Evolutionary conservation across 306 rosid genomes (phyloP).

Genomic region (Sophora flavescens): DNA sequence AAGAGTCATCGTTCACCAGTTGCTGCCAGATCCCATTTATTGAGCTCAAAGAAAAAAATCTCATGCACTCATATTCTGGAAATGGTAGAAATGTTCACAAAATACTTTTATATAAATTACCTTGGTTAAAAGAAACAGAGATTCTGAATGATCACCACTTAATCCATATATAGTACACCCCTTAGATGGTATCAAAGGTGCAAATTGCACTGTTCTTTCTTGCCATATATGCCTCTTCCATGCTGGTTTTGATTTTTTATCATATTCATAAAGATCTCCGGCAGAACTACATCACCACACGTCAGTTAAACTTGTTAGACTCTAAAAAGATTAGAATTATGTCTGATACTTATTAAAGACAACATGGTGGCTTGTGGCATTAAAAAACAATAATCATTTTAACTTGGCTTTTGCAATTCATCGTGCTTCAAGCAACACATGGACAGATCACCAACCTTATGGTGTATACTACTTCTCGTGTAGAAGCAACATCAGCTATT

Average conservation of each 20-base stretch:
- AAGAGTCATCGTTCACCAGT: background rate
- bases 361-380: background rate
- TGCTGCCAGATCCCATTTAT: background rate
- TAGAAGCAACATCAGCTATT: constrained; percentile 74
- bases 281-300: constrained; percentile 69
- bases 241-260: constrained; percentile 78
- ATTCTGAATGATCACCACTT: constrained; percentile 72
- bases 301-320: constrained; percentile 34
- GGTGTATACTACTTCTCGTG: constrained; percentile 80
- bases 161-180: constrained; percentile 67
- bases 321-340: constrained; percentile 29
- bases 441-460: constrained; percentile 70
- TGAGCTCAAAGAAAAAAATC: background rate
- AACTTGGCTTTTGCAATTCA: constrained; percentile 4
- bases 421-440: background rate
- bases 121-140: constrained; percentile 91
- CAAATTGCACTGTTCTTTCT: constrained; percentile 56
- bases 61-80: background rate
- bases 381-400: constrained; percentile 1
- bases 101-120: constrained; percentile 47
- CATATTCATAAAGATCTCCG: constrained; percentile 89
- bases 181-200: constrained; percentile 61
- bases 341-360: constrained; percentile 13
- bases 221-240: constrained; percentile 93
- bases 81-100: constrained; percentile 1